phyloP scores from a whole-genome alignment of 768 basidiomycete genomes.

The Lanmaoa pseudosensibilis region DNA sequence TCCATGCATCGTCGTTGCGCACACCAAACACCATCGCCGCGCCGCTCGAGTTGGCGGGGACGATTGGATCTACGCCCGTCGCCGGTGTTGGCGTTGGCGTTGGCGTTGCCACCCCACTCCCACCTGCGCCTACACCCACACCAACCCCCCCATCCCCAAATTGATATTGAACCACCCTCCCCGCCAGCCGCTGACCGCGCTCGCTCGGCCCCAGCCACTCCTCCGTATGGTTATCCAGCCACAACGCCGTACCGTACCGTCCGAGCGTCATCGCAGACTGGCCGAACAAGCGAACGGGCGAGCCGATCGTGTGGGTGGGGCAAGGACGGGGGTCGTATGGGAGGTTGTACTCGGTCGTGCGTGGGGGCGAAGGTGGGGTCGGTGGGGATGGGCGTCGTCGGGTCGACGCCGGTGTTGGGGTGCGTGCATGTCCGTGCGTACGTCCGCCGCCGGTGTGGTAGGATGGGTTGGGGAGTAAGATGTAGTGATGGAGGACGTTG shows the following conservation, averaged over 20 bases:
- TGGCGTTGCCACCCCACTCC: background rate
- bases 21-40: constrained; percentile 44
- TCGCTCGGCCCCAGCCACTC: constrained; percentile 45
- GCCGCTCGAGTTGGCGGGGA: background rate
- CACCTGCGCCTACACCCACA: background rate
- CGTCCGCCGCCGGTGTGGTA: constrained; percentile 25
- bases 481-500: constrained; percentile 65
- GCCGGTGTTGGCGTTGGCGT: background rate
- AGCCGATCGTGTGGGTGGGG: constrained; percentile 42
- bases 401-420: background rate
- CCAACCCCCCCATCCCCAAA: too few species aligned
- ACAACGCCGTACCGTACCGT: constrained; percentile 59
- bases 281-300: constrained; percentile 59
- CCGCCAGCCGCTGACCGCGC: constrained; percentile 61
- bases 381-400: background rate
- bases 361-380: background rate
- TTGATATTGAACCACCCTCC: constrained; percentile 27
- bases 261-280: constrained; percentile 56
- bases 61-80: background rate
- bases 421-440: background rate
- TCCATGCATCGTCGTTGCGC: constrained; percentile 52
- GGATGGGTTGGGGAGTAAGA: constrained; percentile 45
- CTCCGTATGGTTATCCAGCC: constrained; percentile 65
- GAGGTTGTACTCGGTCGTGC: constrained; percentile 34
- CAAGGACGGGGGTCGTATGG: constrained; percentile 46